These are phyloP conservation scores for Kazachstania psychrophila DNA, from an alignment of 805 yeast species.

Conservation along the genomic window DNA sequence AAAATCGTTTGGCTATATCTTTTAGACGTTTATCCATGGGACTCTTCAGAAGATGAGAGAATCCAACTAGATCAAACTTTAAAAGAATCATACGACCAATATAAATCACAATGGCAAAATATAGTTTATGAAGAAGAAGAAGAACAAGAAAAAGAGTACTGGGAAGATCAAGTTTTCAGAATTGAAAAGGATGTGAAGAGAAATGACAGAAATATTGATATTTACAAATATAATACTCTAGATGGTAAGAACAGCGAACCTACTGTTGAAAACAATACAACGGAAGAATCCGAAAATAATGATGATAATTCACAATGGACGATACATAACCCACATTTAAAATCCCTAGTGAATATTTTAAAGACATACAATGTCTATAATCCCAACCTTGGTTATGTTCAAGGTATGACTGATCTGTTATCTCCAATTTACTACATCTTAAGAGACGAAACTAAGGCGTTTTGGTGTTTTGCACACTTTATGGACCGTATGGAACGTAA, in stretches of 20 bases:
- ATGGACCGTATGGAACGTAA: slow-evolving; percentile 96
- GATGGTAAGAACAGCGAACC: slow-evolving; percentile 29
- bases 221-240: slow-evolving; percentile 39
- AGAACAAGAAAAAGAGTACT: slow-evolving; percentile 53
- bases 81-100: slow-evolving; percentile 47
- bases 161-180: slow-evolving; percentile 83
- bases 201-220: slow-evolving; percentile 69
- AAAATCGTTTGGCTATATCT: slow-evolving; percentile 79
- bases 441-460: slow-evolving; percentile 68
- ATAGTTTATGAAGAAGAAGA: slow-evolving; percentile 15
- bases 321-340: slow-evolving; percentile 68
- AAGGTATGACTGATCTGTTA: slow-evolving; percentile 92
- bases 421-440: slow-evolving; percentile 67
- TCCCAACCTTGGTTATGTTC: slow-evolving; percentile 83
- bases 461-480: slow-evolving; percentile 80
- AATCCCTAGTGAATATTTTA: slow-evolving; percentile 63
- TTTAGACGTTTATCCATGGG: slow-evolving; percentile 84
- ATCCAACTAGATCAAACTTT: slow-evolving; percentile 46
- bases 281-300: slow-evolving; percentile 30
- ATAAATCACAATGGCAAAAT: slow-evolving; percentile 58
- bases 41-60: slow-evolving; percentile 62
- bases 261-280: slow-evolving; percentile 21
- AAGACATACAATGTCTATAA: slow-evolving; percentile 82
- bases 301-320: slow-evolving; percentile 39
- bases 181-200: slow-evolving; percentile 91